Conservation (phyloP, 306 rosid species). For the Lathyrus tuberosus region DNA sequence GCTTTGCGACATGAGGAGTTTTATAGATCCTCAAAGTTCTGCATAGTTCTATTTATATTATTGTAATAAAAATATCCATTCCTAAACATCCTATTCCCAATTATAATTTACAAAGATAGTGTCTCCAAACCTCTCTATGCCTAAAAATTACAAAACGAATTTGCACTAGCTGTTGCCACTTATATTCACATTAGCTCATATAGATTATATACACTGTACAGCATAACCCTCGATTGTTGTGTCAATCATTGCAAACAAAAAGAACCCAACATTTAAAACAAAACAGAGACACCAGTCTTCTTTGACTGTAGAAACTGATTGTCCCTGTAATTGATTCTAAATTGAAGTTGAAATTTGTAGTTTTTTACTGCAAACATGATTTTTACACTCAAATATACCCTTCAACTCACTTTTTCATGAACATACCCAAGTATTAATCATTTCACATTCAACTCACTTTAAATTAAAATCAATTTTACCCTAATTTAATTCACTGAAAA, state of each 20-base stretch:
- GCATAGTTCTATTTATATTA: background rate
- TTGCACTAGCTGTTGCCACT: background rate
- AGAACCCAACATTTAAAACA: slow-evolving; percentile 3
- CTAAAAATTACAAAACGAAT: background rate
- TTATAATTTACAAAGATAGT: background rate
- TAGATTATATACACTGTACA: background rate
- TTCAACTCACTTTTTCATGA: background rate
- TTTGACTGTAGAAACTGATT: background rate
- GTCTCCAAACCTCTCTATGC: background rate
- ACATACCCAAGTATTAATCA: background rate
- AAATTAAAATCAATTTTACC: background rate
- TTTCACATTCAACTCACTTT: background rate
- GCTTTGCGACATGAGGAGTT: background rate
- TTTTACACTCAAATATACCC: background rate
- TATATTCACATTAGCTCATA: background rate
- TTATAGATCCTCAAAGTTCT: background rate
- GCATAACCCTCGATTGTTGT: background rate
- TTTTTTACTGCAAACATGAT: background rate
- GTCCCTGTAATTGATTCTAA: background rate
- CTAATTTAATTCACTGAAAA: background rate
- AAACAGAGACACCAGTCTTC: background rate
- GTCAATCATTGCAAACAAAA: slow-evolving; percentile 11
- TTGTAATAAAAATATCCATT: background rate
- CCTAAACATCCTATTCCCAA: background rate
- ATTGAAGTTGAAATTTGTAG: background rate